Base-by-base conservation (phyloP, 2,329 filamentous ascomycete species). In the Fusarium sp. region DNA sequence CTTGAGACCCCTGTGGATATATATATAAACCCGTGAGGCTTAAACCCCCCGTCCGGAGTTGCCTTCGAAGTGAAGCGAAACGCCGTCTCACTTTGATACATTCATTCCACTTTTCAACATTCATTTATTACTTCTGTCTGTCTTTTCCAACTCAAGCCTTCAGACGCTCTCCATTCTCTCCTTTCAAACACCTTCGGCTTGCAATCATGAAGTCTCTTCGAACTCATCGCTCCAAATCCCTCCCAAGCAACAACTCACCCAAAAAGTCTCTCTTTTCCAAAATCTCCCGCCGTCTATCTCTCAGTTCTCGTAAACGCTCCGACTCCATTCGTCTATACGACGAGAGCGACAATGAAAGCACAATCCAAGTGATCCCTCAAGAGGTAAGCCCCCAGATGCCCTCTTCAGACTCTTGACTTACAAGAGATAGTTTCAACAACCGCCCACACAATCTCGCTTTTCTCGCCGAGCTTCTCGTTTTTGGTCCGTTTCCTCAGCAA, bases 381-480 rank as follows among this genome's bases (percentile, higher is more conserved):
- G 48, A 66, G 65, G 69, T 67, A 66, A 22, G 12, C 8, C 45
- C 18, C 32, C 41, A 22, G 13, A 37, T 27, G 9, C 8, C 14
- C 11, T n/a, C 10, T 16, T 12, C 32, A 8, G 9, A 34, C 7
- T 6, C 9, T 7, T 16, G 13, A 30, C 51, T 68, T 12, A 71
- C 46, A 42, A 7, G 14, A 53, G 20, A 18, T 27, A 70, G 67
- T 10, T 58, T 20, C 51, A 30, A 32, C 40, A 49, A 16, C 53
- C 67, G 27, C 30, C 47, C 14, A 34, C 45, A 22, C 40, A 47
- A 32, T 60, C 65, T 11, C 71, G 71, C 24, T 55, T 69, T 40
- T 63, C 72, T 9, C 69, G 65, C 10, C 70, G 69, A 42, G 63
- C 60, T 12, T 75, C 72, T 14, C 72, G 72, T 13, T 74, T 74